Evolutionary conservation across 441 rosid species (phyloP), one percentile per base, ranked within the genome.

Genomic region (Capsella rubella): DNA sequence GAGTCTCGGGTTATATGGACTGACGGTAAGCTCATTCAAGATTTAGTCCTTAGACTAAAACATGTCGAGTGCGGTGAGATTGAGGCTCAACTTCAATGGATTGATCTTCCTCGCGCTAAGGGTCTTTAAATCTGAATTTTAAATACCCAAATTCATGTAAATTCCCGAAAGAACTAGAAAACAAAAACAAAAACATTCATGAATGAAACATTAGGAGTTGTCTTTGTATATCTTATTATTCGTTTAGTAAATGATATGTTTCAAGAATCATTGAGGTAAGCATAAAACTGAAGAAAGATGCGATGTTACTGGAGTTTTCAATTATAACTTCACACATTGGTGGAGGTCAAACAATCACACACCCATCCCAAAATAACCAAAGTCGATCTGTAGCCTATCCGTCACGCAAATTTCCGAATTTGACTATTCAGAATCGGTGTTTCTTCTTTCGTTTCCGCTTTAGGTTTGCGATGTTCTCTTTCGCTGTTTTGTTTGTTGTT

Each of bases 61-160:
- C 80, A 89, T 56, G 95, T 92, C 2, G 93, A 92, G 78, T 83
- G 84, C 1, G 91, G 97, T 6, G 87, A 90, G 61, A 74, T 92
- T 4, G 88, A 92, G 58, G 81, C 85, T 75, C 92, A 85, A 52
- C 85, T 90, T 55, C 82, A 83, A 45, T 92, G 97, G 96, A 87
- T 92, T 13, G 87, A 89, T 49, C 84, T 92, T 68, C 93, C 91
- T 18, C 90, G 93, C 31, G 81, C 87, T 42, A 87, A 78, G 73
- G 91, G 97, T 34, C 66, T 67, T 34, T 56, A 54, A 27, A 27
- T 8, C 18, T 39, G 15, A 50, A 13, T 4, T 56, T 56, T 13
- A 4, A 55, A 55, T 31, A 5, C 43, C 34, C 14, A 13, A 56
- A 14, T 46, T 32, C 13, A 43, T 56, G 64, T 56, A 68, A 67